Evolutionary conservation across 306 rosid species (phyloP), one percentile per base, ranked within the genome.

Genomic region (Prunus armeniaca): DNA sequence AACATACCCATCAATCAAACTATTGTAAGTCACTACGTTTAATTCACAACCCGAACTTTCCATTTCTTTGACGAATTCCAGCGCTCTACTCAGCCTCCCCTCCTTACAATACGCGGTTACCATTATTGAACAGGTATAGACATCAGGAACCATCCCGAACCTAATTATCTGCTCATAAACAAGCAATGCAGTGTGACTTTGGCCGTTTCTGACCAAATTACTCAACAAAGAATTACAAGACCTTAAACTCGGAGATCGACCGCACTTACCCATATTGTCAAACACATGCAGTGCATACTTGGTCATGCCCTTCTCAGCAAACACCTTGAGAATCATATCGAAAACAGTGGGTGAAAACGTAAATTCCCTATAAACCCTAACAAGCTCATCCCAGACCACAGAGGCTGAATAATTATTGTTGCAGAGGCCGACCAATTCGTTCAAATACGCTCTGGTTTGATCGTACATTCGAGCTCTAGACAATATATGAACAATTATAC

Each of bases 181-280:
- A 63, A 82, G 83, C 55, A 86, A 8, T 0, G 92, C 98, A 0
- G 32, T 50, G 30, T 51, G 62, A 61, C 51, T 25, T 51, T 89
- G 93, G 0, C 88, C 86, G 19, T 46, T 83, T 12, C 43, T 84
- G 1, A 94, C 91, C 66, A 91, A 81, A 80, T 64, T 82, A 68
- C 90, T 89, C 81, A 94, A 71, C 82, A 94, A 83, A 76, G 79
- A 82, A 81, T 87, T 94, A 73, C 97, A 92, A 19, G 98, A 89
- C 87, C 88, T 78, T 82, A 91, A 84, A 51, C 87, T 84, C 13
- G 97, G 97, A 46, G 76, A 22, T 46, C 88, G 51, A 47, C 91
- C 89, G 51, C 78, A 68, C 82, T 81, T 82, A 0, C 81, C 74
- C 93, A 94, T 91, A 84, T 87, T 82, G 49, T 94, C 98, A 52